Conservation (phyloP, 257 asterid genomes). For the Petunia secreta region DNA sequence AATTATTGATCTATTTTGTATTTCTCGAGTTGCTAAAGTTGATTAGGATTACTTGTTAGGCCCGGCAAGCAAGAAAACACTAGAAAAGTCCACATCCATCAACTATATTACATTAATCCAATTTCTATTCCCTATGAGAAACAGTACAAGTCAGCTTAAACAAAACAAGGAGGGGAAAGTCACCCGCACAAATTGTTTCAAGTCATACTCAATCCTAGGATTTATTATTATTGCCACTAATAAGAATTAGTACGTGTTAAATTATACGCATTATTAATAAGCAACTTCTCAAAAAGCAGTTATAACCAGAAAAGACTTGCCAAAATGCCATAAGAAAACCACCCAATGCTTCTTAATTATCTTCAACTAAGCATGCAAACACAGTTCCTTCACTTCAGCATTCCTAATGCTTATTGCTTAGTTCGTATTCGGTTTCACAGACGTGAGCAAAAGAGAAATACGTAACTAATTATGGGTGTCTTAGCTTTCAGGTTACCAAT, state of each 20-base stretch:
- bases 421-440: too few relatives aligned
- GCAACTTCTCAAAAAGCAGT: too few relatives aligned
- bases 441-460: too few relatives aligned
- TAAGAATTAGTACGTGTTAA: too few relatives aligned
- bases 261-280: too few relatives aligned
- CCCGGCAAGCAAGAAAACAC: slow-evolving; percentile 31
- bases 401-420: background rate
- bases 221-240: background rate
- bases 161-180: too few relatives aligned
- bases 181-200: background rate
- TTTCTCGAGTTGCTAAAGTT: slow-evolving; percentile 42
- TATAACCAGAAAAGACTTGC: too few relatives aligned
- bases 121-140: background rate
- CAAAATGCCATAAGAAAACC: too few relatives aligned
- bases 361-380: background rate
- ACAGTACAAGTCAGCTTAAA: background rate
- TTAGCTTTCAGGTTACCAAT: too few relatives aligned
- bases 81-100: background rate
- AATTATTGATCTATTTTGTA: background rate
- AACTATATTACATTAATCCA: background rate
- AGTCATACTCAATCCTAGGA: background rate
- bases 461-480: too few relatives aligned
- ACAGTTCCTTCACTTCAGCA: background rate
- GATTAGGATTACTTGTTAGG: slow-evolving; percentile 21
- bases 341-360: background rate